These are phyloP conservation scores for Microsporum ferrugineum DNA, from an alignment of 2,329 filamentous ascomycete genomes.

Conservation along the genomic window DNA sequence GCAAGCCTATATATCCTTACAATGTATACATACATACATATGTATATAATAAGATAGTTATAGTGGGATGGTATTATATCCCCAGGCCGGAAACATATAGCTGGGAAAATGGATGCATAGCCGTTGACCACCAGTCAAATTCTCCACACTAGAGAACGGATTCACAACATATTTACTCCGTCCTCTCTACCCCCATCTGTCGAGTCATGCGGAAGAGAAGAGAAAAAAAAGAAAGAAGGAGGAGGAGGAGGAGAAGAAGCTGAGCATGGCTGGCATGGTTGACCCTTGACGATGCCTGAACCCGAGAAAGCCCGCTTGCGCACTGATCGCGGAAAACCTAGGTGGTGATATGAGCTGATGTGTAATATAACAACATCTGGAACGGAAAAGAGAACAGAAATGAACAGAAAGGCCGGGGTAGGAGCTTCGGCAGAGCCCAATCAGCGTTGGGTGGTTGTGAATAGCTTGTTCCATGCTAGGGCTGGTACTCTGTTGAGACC, in stretches of 20 bases:
- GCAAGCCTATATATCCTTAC: background rate
- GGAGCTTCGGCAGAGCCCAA: background rate
- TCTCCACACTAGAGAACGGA: background rate
- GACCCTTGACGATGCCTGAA: background rate
- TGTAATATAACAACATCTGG: too few relatives aligned
- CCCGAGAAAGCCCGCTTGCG: background rate
- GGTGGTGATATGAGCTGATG: background rate
- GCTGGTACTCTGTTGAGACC: too few relatives aligned
- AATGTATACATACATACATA: background rate
- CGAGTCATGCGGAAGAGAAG: background rate
- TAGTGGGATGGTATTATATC: too few relatives aligned
- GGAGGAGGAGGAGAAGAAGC: too few relatives aligned
- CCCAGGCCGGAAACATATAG: too few relatives aligned
- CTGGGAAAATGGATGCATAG: background rate
- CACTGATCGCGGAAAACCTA: background rate
- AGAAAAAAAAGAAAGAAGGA: too few relatives aligned
- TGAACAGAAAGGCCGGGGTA: background rate
- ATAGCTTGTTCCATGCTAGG: too few relatives aligned
- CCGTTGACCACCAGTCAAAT: background rate
- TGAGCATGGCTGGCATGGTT: background rate
- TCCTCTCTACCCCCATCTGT: background rate
- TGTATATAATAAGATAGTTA: too few relatives aligned
- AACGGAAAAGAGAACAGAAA: background rate
- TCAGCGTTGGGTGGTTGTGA: too few relatives aligned
- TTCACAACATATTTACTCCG: background rate